phyloP scores from a whole-genome alignment of 2,329 filamentous ascomycete species.

The Blumeria hordei region DNA sequence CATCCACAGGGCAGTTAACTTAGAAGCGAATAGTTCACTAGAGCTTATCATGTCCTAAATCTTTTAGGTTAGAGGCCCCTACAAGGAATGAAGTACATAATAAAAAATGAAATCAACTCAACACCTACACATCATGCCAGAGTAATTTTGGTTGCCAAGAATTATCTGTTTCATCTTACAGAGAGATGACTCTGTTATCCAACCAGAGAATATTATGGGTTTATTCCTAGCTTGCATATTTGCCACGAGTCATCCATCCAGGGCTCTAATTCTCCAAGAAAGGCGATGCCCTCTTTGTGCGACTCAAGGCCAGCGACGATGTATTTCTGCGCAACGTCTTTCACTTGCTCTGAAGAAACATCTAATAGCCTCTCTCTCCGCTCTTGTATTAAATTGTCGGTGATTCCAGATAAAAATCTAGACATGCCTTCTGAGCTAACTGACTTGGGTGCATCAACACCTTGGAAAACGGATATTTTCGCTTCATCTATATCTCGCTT shows the following conservation, averaged over 20 bases:
- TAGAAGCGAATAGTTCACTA: too few species aligned
- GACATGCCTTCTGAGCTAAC: conserved; percentile 76
- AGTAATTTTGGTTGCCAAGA: conserved; percentile 11
- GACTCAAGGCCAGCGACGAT: conserved; percentile 42
- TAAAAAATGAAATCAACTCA: background rate
- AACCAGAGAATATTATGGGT: conserved; percentile 10
- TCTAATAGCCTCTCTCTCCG: conserved; percentile 69
- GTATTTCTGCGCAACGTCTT: conserved; percentile 58
- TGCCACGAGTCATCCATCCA: conserved; percentile 58
- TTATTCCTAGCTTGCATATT: conserved; percentile 46
- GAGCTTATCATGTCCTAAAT: too few species aligned
- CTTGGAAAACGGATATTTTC: conserved; percentile 85
- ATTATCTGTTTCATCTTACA: conserved; percentile 2
- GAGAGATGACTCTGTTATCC: conserved; percentile 5
- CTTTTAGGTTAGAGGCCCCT: too few species aligned
- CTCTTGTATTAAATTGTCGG: conserved; percentile 69
- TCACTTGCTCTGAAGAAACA: conserved; percentile 59
- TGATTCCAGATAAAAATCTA: conserved; percentile 63
- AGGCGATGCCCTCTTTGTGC: conserved; percentile 36
- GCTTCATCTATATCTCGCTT: conserved; percentile 80
- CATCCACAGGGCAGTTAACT: too few species aligned
- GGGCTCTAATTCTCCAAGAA: conserved; percentile 63
- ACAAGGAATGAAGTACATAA: background rate
- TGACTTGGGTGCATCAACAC: conserved; percentile 65
- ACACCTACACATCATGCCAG: conserved; percentile 5